Evolutionary conservation across 306 rosid species (phyloP).

Genomic region (Medicago lupulina): DNA sequence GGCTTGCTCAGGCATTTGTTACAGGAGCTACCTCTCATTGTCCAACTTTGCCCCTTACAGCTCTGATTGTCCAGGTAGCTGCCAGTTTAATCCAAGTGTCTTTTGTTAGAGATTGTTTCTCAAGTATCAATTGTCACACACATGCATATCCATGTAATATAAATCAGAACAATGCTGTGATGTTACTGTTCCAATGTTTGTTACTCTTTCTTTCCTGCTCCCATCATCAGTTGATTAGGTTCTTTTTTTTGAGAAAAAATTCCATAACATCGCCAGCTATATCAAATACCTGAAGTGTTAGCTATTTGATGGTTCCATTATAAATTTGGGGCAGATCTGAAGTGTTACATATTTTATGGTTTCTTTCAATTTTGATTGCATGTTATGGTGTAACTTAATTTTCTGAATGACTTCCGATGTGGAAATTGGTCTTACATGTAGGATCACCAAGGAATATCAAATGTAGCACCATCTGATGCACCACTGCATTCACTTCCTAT

Average conservation of each 20-base stretch:
- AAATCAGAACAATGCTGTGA: slow-evolving; percentile 3
- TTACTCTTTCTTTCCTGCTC: slow-evolving; percentile 6
- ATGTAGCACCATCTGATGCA: slow-evolving; percentile 85
- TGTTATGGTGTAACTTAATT: slow-evolving; percentile 27
- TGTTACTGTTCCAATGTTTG: slow-evolving; percentile 22
- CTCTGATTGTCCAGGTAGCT: slow-evolving; percentile 83
- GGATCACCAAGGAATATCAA: slow-evolving; percentile 97
- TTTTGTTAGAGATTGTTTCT: slow-evolving; percentile 13
- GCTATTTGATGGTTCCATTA: not conserved
- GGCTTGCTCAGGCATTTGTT: slow-evolving; percentile 72
- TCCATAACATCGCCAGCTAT: not conserved
- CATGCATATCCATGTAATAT: slow-evolving; percentile 21
- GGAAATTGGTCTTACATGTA: slow-evolving; percentile 44
- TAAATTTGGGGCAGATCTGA: not conserved
- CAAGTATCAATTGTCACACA: slow-evolving; percentile 7
- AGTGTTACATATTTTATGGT: slow-evolving; percentile 13
- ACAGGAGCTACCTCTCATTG: slow-evolving; percentile 62
- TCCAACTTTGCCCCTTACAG: slow-evolving; percentile 77
- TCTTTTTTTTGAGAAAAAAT: not conserved
- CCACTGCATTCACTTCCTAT: slow-evolving; percentile 63
- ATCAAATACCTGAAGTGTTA: not conserved
- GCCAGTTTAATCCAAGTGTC: slow-evolving; percentile 39
- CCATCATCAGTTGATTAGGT: slow-evolving; percentile 16
- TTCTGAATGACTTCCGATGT: slow-evolving; percentile 13
- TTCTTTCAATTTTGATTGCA: slow-evolving; percentile 29